phyloP scores from a whole-genome alignment of 306 rosid species.

The Cucumis melo region DNA sequence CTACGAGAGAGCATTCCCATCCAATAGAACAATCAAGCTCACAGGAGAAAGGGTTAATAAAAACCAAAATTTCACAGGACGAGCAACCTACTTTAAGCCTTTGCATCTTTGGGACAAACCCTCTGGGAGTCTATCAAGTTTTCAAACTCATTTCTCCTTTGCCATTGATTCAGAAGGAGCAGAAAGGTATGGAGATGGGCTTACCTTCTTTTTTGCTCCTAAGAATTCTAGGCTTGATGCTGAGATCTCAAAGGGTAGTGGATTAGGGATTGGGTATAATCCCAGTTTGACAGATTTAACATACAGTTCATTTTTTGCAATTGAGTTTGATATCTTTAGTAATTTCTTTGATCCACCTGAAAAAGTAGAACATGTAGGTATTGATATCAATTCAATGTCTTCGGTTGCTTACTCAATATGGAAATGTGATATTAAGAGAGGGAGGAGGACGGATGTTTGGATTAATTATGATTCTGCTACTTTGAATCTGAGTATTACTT shows the following conservation, averaged over 20 bases:
- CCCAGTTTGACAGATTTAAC: background rate
- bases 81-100: slow-evolving; percentile 15
- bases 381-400: slow-evolving; percentile 19
- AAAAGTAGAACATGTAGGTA: slow-evolving; percentile 24
- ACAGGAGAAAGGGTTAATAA: background rate
- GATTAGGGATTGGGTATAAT: slow-evolving; percentile 25
- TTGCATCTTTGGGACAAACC: slow-evolving; percentile 29
- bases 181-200: slow-evolving; percentile 8
- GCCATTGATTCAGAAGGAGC: slow-evolving; percentile 9
- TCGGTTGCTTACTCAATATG: slow-evolving; percentile 20
- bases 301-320: slow-evolving; percentile 24
- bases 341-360: slow-evolving; percentile 3
- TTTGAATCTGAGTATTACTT: slow-evolving; percentile 15
- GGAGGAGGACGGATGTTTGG: slow-evolving; percentile 17
- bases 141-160: slow-evolving; percentile 29
- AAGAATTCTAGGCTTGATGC: background rate
- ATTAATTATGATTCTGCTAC: slow-evolving; percentile 22
- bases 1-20: background rate
- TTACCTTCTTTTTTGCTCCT: slow-evolving; percentile 37
- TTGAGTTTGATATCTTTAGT: slow-evolving; percentile 32
- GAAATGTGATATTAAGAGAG: slow-evolving; percentile 8
- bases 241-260: slow-evolving; percentile 11
- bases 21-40: background rate
- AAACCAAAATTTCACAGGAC: slow-evolving; percentile 2
- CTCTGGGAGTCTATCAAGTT: slow-evolving; percentile 20